Conservation (phyloP, 2,329 filamentous ascomycete species). For the Paracoccidioides brasiliensis region DNA sequence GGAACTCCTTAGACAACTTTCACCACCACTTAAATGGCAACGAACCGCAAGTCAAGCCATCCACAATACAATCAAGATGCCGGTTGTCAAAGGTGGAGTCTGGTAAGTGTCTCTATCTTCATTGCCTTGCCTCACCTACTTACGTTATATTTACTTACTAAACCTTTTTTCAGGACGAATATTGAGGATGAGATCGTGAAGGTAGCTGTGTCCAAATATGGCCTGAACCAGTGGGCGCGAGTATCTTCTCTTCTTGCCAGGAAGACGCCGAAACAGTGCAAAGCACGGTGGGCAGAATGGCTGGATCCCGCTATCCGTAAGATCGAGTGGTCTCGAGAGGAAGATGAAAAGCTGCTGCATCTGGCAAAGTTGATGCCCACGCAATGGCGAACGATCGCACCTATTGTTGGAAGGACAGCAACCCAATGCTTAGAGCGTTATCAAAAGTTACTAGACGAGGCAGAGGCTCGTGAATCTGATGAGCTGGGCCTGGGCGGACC, state of each 20-base stretch:
- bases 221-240: constrained; percentile 94
- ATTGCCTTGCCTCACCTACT: not conserved
- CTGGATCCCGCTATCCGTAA: constrained; percentile 95
- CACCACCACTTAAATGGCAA: not conserved
- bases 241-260: constrained; percentile 92
- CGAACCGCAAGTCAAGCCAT: not conserved
- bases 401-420: constrained; percentile 88
- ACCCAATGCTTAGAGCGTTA: constrained; percentile 96
- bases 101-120: constrained; percentile 30
- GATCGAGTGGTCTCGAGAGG: constrained; percentile 97
- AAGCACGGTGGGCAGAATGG: constrained; percentile 97
- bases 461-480: constrained; percentile 72
- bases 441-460: constrained; percentile 90
- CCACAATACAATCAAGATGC: constrained; percentile 35
- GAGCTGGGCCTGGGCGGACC: constrained; percentile 73
- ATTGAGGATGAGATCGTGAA: constrained; percentile 93
- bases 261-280: constrained; percentile 98
- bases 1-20: not conserved
- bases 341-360: constrained; percentile 93
- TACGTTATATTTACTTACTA: constrained; percentile 12
- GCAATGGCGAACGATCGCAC: constrained; percentile 97
- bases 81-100: constrained; percentile 53
- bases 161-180: constrained; percentile 39
- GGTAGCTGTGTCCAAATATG: constrained; percentile 86
- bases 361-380: constrained; percentile 97